Evolutionary conservation across 148 eudicot genomes (phyloP).

Genomic region (Suaeda aralocaspica): DNA sequence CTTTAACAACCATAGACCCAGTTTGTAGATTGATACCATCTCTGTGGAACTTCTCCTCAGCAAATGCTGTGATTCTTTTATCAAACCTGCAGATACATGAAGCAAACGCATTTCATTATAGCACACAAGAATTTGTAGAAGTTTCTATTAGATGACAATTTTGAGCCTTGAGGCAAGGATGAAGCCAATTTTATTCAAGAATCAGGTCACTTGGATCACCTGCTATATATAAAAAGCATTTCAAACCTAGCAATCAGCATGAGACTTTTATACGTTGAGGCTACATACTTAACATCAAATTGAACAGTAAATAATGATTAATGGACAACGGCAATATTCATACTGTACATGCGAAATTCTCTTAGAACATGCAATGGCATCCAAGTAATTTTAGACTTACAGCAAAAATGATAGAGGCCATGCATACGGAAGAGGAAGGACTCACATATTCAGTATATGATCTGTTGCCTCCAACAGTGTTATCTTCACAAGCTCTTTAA

Average conservation of each 20-base stretch:
- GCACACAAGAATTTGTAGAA: not conserved
- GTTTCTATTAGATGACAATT: not conserved
- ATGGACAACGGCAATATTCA: not conserved
- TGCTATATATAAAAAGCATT: not conserved
- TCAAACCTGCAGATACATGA: slow-evolving; percentile 49
- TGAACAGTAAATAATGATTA: not conserved
- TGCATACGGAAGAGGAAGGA: not conserved
- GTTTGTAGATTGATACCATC: slow-evolving; percentile 61
- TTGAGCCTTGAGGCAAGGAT: not conserved
- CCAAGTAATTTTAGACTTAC: no score
- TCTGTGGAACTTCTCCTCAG: slow-evolving; percentile 65
- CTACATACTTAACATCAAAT: not conserved
- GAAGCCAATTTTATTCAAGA: not conserved
- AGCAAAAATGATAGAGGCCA: not conserved
- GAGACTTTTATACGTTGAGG: not conserved
- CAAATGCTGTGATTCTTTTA: slow-evolving; percentile 71
- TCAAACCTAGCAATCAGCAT: not conserved
- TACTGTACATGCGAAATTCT: not conserved
- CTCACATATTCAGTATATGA: slow-evolving; percentile 67
- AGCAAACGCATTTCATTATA: not conserved
- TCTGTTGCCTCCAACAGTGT: slow-evolving; percentile 71
- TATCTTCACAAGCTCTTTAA: slow-evolving; percentile 47
- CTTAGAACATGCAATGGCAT: not conserved
- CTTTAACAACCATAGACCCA: slow-evolving; percentile 62
- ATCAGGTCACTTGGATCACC: not conserved